These are phyloP conservation scores for Penicillium ucsense DNA, from an alignment of 495 filamentous ascomycete genomes.

Conservation along the genomic window DNA sequence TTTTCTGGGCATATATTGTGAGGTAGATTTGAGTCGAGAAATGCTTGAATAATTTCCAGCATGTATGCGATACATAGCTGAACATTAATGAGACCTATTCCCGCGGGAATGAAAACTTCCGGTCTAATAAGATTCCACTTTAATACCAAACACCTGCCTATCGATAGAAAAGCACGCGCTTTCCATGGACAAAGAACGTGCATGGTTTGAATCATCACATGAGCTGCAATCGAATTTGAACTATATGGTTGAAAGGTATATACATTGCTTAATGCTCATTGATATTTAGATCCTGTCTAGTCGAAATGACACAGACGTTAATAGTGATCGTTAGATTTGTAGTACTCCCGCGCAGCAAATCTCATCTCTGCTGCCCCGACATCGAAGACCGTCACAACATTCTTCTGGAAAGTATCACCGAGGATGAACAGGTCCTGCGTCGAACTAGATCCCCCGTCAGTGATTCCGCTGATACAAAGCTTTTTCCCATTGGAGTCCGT, in stretches of 20 bases:
- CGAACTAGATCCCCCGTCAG: conserved; percentile 26
- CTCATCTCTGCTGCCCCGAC: conserved; percentile 22
- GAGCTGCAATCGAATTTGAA: too few relatives aligned
- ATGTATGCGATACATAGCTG: too few relatives aligned
- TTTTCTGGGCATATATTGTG: too few relatives aligned
- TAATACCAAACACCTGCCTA: too few relatives aligned
- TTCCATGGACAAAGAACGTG: too few relatives aligned
- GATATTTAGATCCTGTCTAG: background rate
- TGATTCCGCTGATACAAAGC: conserved; percentile 40
- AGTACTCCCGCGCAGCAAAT: conserved; percentile 15
- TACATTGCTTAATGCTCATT: background rate
- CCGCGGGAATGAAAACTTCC: too few relatives aligned
- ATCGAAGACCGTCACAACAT: conserved; percentile 41
- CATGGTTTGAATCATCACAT: too few relatives aligned
- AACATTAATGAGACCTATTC: too few relatives aligned
- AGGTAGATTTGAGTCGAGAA: too few relatives aligned
- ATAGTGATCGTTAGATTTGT: conserved; percentile 1
- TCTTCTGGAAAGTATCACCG: conserved; percentile 55
- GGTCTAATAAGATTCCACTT: too few relatives aligned
- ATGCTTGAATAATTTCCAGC: too few relatives aligned
- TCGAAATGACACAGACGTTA: background rate
- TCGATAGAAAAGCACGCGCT: too few relatives aligned
- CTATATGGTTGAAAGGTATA: background rate
- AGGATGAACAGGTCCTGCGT: conserved; percentile 33
- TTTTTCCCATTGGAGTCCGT: conserved; percentile 20